Evolutionary conservation across 192 early-diverging fungal species (phyloP).

Genomic region (Phycomyces blakesleeanus): DNA sequence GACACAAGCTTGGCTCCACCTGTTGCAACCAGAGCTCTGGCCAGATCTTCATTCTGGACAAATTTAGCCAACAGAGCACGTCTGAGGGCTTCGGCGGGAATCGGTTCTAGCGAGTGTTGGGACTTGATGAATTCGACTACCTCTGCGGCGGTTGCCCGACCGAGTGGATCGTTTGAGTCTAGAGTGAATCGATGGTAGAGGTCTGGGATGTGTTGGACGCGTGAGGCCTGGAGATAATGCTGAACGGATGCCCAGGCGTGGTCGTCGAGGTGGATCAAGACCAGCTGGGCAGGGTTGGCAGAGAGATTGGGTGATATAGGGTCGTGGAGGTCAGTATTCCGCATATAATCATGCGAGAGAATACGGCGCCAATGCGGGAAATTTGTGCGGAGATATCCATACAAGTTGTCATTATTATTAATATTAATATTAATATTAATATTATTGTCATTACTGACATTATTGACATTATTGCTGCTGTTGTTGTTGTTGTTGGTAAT

Average conservation of each 20-base stretch:
- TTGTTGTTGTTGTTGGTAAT: too few relatives aligned
- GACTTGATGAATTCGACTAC: slow-evolving; percentile 3
- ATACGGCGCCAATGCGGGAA: slow-evolving; percentile 27
- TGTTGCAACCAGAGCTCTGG: slow-evolving; percentile 18
- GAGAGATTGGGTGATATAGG: background rate
- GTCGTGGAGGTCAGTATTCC: slow-evolving; percentile 16
- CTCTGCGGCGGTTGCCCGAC: slow-evolving; percentile 8
- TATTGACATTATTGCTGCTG: too few relatives aligned
- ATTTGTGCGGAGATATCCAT: slow-evolving; percentile 4
- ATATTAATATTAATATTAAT: too few relatives aligned
- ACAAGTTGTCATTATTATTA: too few relatives aligned
- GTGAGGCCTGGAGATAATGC: slow-evolving; percentile 20
- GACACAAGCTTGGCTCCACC: slow-evolving; percentile 24
- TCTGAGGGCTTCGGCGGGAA: slow-evolving; percentile 11
- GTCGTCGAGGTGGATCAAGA: slow-evolving; percentile 23
- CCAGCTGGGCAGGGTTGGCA: slow-evolving; percentile 6
- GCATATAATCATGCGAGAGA: slow-evolving; percentile 29
- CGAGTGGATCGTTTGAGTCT: slow-evolving; percentile 16
- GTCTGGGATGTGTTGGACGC: slow-evolving; percentile 5
- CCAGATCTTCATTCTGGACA: slow-evolving; percentile 26
- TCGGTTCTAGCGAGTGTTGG: background rate
- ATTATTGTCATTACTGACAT: too few relatives aligned
- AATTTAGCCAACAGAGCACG: slow-evolving; percentile 23
- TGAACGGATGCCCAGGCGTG: slow-evolving; percentile 29
- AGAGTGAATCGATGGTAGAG: slow-evolving; percentile 9